These are phyloP conservation scores for Aspergillus sp. DNA, from an alignment of 2,329 filamentous ascomycete genomes.

Conservation along the genomic window DNA sequence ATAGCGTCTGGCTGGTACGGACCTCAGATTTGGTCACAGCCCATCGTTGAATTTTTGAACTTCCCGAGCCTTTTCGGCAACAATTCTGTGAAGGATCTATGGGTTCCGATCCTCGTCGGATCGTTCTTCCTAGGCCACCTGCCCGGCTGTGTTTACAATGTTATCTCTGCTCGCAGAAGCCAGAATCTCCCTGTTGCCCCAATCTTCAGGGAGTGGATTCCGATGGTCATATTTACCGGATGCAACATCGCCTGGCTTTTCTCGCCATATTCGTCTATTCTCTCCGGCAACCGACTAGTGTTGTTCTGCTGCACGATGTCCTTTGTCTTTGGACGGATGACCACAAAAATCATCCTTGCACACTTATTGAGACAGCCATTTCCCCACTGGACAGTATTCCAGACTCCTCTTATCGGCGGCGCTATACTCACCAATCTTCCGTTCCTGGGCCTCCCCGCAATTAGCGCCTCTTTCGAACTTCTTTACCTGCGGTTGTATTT, in stretches of 20 bases:
- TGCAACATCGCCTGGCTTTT: conserved; percentile 82
- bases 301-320: conserved; percentile 91
- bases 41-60: conserved; percentile 69
- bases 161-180: conserved; percentile 70
- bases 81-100: conserved; percentile 80
- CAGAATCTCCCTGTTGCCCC: conserved; percentile 74
- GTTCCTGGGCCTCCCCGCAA: conserved; percentile 65
- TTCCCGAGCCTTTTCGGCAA: conserved; percentile 64
- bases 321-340: conserved; percentile 98
- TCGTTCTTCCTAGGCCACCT: conserved; percentile 73
- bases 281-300: conserved; percentile 81
- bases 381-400: conserved; percentile 92
- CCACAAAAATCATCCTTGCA: conserved; percentile 97
- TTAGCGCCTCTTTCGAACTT: conserved; percentile 68
- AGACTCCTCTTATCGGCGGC: conserved; percentile 81
- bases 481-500: conserved; percentile 85
- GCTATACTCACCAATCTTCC: conserved; percentile 82
- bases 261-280: conserved; percentile 79
- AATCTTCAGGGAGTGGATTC: conserved; percentile 90
- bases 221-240: conserved; percentile 77
- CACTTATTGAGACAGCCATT: conserved; percentile 93
- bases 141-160: conserved; percentile 86
- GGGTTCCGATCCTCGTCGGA: conserved; percentile 70
- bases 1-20: conserved; percentile 83
- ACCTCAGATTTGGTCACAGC: conserved; percentile 79